Conservation (phyloP, 148 eudicot genomes). For the Mesembryanthemum crystallinum region DNA sequence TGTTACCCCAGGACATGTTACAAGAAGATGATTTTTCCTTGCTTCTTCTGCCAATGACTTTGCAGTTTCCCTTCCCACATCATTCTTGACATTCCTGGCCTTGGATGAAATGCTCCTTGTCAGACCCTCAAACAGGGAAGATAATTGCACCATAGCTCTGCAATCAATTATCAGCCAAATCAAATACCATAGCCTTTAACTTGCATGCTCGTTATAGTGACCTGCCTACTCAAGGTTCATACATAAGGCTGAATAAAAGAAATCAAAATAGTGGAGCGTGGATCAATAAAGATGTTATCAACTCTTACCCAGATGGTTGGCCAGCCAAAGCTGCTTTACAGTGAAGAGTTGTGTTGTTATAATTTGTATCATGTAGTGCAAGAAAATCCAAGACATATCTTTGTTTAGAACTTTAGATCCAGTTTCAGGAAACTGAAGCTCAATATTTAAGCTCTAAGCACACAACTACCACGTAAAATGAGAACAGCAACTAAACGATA, state of each 20-base stretch:
- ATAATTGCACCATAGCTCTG: constrained; percentile 34
- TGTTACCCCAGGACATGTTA: constrained; percentile 44
- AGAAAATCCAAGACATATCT: not conserved
- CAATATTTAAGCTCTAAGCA: not conserved
- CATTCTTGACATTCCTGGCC: constrained; percentile 27
- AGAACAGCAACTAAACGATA: not conserved
- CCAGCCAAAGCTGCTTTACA: not conserved
- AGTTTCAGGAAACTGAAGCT: not conserved
- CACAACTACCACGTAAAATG: constrained; percentile 1
- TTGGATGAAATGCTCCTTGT: constrained; percentile 35
- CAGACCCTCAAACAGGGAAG: constrained; percentile 32
- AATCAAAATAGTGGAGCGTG: not conserved
- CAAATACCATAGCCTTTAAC: constrained; percentile 6
- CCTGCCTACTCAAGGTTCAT: constrained; percentile 5
- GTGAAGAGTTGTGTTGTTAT: not conserved
- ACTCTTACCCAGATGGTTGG: not conserved
- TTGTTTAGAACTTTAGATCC: not conserved
- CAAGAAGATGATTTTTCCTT: constrained; percentile 42
- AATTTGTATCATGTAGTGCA: not conserved
- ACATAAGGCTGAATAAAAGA: not conserved
- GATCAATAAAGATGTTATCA: not conserved
- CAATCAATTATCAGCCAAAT: constrained; percentile 9
- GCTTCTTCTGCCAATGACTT: constrained; percentile 53
- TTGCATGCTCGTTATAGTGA: not conserved
- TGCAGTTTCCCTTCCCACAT: constrained; percentile 40